Evolutionary conservation across 108 stramenopile species (phyloP), one percentile per base, ranked within the genome.

Genomic region (Cyclotella atomus): DNA sequence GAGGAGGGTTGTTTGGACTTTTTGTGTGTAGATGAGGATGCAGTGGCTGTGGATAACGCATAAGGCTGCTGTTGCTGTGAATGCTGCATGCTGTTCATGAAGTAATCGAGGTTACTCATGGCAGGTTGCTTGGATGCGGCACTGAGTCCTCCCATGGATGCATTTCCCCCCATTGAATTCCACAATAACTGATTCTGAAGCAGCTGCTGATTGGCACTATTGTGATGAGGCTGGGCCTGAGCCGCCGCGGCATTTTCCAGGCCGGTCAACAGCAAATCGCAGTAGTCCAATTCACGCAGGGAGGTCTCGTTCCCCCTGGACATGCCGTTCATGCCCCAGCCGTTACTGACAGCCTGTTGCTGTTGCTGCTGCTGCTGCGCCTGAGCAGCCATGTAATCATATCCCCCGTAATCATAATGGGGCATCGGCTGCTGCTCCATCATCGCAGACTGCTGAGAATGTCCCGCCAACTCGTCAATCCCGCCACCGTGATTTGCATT

Each of bases 131-230:
- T n/a, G n/a, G n/a, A n/a, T n/a, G n/a, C n/a, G n/a, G n/a, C n/a
- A n/a, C n/a, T n/a, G n/a, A n/a, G n/a, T n/a, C n/a, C n/a, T 30
- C 56, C 29, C 56, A 57, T 57, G 56, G 56, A 57, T 12, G 56
- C 4, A 30, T 57, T 57, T 10, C 56, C 56, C 56, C 56, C 56
- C 14, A 57, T 57, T 9, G 38, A 9, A 57, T 28, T 57, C 56
- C 56, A 57, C 56, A 57, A 32, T n/a, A 57, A 57, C 32, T 57
- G 56, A 57, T 28, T 57, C 29, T 28, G 56, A n/a, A 57, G 12
- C 14, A 57, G 29, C 12, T 52, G 52, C 3, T 57, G 56, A 30
- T 28, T 12, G 20, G 19, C 24, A 23, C 24, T 24, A 20, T 24
- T 53, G 10, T 8, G 4, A 30, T 57, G 29, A 19, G 56, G 29